Base-by-base conservation (phyloP, 2,329 filamentous ascomycete species). In the Endothia cerciana region DNA sequence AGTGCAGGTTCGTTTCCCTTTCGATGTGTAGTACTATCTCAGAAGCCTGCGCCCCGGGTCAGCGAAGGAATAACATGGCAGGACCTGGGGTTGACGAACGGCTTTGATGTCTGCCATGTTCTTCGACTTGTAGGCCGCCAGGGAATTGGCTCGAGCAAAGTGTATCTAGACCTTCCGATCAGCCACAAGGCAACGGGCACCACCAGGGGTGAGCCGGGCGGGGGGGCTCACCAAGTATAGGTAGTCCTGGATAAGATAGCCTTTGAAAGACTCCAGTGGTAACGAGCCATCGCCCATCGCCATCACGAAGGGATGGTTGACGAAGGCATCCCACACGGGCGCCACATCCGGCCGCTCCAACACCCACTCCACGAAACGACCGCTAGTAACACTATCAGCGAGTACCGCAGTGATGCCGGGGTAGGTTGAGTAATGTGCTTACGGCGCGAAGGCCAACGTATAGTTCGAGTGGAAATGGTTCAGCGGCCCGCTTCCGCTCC, bases 241-340 rank as follows among this genome's bases (percentile, higher is more conserved):
- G 73, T 97, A 97, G 73, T 98, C 94, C 72, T 98, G 94, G 11
- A 95, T 85, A 64, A 98, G 87, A 75, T 97, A 98, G 47, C 90
- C 85, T 76, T 93, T 95, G 82, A 97, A 98, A 0, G 88, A 89
- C 53, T 91, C 86, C 0, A 90, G 71, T 0, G 91, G 90, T 25
- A 98, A 80, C 8, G 86, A 90, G 0, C 93, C 93, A 66, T 90
- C 83, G 0, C 91, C 93, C 73, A 98, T 82, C 17, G 85, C 86
- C 73, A 89, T 82, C 51, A 97, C 91, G 73, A 98, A 98, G 0
- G 89, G 87, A 74, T 98, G 94, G 70, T 93, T 83, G 2, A 91
- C 89, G 73, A 93, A 96, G 15, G 81, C 80, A 58, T 88, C 80
- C 94, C 94, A 98, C 1, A 89, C 83, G 0, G 79, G 79, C 62